Conservation (phyloP, 2,329 filamentous ascomycete species). For the Endocalyx cinctus region DNA sequence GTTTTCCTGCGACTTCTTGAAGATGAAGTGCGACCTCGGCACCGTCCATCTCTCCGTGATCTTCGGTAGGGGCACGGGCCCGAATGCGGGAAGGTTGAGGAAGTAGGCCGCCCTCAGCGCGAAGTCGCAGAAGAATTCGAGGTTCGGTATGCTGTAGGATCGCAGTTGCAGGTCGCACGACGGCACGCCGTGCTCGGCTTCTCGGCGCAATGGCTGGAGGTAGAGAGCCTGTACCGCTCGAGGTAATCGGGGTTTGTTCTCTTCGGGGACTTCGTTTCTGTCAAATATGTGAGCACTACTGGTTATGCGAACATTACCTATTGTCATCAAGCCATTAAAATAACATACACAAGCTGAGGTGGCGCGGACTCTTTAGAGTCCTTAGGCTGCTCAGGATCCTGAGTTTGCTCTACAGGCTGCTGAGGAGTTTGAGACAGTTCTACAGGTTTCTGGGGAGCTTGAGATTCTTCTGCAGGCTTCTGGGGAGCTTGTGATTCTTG, state of each 20-base stretch:
- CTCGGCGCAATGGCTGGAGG: slow-evolving; percentile 74
- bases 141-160: slow-evolving; percentile 82
- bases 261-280: slow-evolving; percentile 23
- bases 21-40: slow-evolving; percentile 81
- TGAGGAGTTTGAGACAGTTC: too few relatives aligned
- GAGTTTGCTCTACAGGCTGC: too few relatives aligned
- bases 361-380: too few relatives aligned
- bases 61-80: slow-evolving; percentile 79
- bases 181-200: slow-evolving; percentile 71
- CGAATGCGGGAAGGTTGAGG: slow-evolving; percentile 77
- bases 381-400: too few relatives aligned
- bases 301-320: too few relatives aligned
- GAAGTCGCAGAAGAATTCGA: slow-evolving; percentile 94
- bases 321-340: neutral
- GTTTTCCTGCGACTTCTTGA: slow-evolving; percentile 97
- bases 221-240: slow-evolving; percentile 81
- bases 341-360: slow-evolving; percentile 17
- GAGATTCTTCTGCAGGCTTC: slow-evolving; percentile 1
- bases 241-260: slow-evolving; percentile 53
- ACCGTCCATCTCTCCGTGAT: slow-evolving; percentile 95
- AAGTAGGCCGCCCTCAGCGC: slow-evolving; percentile 93
- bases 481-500: too few relatives aligned
- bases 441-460: too few relatives aligned
- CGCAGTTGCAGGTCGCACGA: slow-evolving; percentile 89
- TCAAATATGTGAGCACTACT: slow-evolving; percentile 10